These are phyloP conservation scores for Colletotrichum salicis DNA, from an alignment of 2,329 filamentous ascomycete species.

Conservation along the genomic window DNA sequence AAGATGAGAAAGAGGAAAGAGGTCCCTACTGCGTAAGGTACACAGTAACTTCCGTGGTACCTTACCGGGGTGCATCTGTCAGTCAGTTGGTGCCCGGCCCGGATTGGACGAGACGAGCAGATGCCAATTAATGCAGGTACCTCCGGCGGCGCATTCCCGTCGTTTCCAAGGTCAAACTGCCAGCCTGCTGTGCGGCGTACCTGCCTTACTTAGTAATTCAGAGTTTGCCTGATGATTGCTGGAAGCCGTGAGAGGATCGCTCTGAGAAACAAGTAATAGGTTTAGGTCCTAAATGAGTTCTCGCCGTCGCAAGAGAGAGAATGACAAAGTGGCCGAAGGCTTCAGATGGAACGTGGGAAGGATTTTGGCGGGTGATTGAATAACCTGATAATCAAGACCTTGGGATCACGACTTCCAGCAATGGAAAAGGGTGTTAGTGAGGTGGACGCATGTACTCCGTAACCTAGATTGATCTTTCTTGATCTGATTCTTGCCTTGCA, in stretches of 20 bases:
- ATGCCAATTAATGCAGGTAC: slow-evolving; percentile 32
- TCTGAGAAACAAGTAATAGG: neutral
- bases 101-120: slow-evolving; percentile 15
- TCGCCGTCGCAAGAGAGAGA: too few relatives aligned
- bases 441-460: neutral
- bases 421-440: too few relatives aligned
- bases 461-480: neutral
- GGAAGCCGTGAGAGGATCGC: neutral
- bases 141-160: slow-evolving; percentile 1
- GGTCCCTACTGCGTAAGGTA: neutral
- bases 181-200: neutral
- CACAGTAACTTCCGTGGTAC: too few relatives aligned
- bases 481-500: neutral
- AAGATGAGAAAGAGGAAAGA: slow-evolving; percentile 13
- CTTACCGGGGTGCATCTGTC: slow-evolving; percentile 22
- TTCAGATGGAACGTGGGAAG: neutral
- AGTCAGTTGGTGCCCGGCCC: slow-evolving; percentile 23
- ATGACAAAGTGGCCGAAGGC: neutral
- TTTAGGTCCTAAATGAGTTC: neutral
- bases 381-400: slow-evolving; percentile 2
- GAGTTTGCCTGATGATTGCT: neutral
- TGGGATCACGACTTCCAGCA: neutral
- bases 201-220: neutral
- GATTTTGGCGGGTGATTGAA: neutral
- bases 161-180: neutral